phyloP scores from a whole-genome alignment of 371 early-diverging fungal species.

The Mucor plumbeus region DNA sequence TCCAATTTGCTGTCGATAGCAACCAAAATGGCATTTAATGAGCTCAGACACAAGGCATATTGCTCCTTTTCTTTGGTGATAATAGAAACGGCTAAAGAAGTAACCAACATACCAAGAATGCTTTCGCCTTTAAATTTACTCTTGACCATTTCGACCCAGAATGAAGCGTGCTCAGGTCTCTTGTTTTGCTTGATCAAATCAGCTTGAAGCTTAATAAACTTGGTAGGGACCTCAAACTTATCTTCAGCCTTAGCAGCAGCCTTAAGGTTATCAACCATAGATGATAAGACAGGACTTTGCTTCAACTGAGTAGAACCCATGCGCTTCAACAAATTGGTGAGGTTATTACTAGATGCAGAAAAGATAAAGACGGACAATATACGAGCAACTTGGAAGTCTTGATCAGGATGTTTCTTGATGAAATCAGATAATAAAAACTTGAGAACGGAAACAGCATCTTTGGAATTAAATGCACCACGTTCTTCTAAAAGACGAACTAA shows the following conservation, averaged over 20 bases:
- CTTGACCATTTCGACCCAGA: slow-evolving; percentile 43
- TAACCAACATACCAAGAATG: slow-evolving; percentile 40
- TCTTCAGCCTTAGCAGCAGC: slow-evolving; percentile 18
- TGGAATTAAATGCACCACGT: slow-evolving; percentile 31
- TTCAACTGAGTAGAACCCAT: slow-evolving; percentile 4
- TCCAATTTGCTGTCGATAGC: slow-evolving; percentile 1
- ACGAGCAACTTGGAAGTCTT: slow-evolving; percentile 32
- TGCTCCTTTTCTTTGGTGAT: slow-evolving; percentile 18
- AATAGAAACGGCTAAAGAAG: slow-evolving; percentile 29
- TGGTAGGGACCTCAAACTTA: slow-evolving; percentile 22
- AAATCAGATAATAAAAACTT: slow-evolving; percentile 42
- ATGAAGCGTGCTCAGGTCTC: slow-evolving; percentile 2
- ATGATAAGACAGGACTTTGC: slow-evolving; percentile 15
- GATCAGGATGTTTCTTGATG: slow-evolving; percentile 29
- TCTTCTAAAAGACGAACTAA: slow-evolving; percentile 33
- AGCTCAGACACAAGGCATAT: slow-evolving; percentile 5
- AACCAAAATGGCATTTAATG: slow-evolving; percentile 17
- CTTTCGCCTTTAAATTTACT: slow-evolving; percentile 23
- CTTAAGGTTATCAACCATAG: slow-evolving; percentile 26
- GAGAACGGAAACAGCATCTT: slow-evolving; percentile 32
- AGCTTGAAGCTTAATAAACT: slow-evolving; percentile 43
- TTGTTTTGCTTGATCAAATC: slow-evolving; percentile 27
- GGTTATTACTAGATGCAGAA: slow-evolving; percentile 28
- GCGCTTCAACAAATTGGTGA: slow-evolving; percentile 21
- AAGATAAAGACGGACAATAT: slow-evolving; percentile 41